phyloP scores from a whole-genome alignment of 306 rosid species.

The cucumber (Cucumis sativus) region Cucumber_9930_V3 NC_026658.2:19013001-19013500 shows the following conservation, averaged over 20 bases:
- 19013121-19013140: constrained; percentile 84
- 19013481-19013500: constrained; percentile 76
- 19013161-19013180: constrained; percentile 79
- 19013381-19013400: constrained; percentile 90
- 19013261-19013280: constrained; percentile 73
- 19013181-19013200: constrained; percentile 79
- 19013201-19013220: constrained; percentile 81
- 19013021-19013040: not conserved
- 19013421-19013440: constrained; percentile 56
- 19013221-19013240: constrained; percentile 74
- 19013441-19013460: constrained; percentile 69
- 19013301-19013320: constrained; percentile 39
- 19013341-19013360: constrained; percentile 67
- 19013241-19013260: constrained; percentile 61
- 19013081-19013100: constrained; percentile 78
- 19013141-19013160: constrained; percentile 83
- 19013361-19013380: constrained; percentile 65
- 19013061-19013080: constrained; percentile 61
- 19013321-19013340: constrained; percentile 44
- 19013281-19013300: constrained; percentile 44
- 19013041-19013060: constrained; percentile 31
- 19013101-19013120: constrained; percentile 74
- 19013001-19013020: not conserved
- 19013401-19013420: constrained; percentile 60
- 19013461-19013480: constrained; percentile 67